Conservation (phyloP, 352 stramenopile genomes). For the Phytophthora sansomeana region DNA sequence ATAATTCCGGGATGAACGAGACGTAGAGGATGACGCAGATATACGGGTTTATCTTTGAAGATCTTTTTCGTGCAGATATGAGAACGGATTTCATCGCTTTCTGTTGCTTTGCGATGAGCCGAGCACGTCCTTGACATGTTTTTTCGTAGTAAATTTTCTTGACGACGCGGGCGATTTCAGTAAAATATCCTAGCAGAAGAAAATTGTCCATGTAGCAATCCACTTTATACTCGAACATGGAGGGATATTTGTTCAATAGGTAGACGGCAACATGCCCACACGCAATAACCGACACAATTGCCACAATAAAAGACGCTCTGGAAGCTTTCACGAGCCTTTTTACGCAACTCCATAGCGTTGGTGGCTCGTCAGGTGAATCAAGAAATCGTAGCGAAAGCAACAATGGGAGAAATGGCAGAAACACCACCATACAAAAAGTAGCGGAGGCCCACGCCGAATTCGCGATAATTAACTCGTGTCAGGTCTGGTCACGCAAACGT, state of each 20-base stretch:
- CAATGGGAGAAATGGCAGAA: slow-evolving; percentile 8
- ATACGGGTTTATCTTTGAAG: background rate
- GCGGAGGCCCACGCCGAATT: slow-evolving; percentile 17
- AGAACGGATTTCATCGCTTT: background rate
- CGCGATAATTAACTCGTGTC: slow-evolving; percentile 11
- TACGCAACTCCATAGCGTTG: slow-evolving; percentile 12
- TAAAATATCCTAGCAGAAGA: slow-evolving; percentile 22
- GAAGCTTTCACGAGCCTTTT: slow-evolving; percentile 7
- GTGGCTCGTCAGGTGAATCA: background rate
- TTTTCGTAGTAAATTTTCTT: slow-evolving; percentile 35
- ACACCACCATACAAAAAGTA: slow-evolving; percentile 10
- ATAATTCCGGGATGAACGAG: background rate
- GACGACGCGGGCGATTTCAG: slow-evolving; percentile 12
- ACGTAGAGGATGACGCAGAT: no score
- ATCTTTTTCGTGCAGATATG: background rate
- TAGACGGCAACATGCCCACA: slow-evolving; percentile 7
- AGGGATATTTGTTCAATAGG: background rate
- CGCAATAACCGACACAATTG: background rate
- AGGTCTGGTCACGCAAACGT: slow-evolving; percentile 1
- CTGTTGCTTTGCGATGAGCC: slow-evolving; percentile 2
- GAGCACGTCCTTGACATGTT: slow-evolving; percentile 14
- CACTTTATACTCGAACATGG: slow-evolving; percentile 15
- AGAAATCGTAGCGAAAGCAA: slow-evolving; percentile 15
- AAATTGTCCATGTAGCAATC: slow-evolving; percentile 24
- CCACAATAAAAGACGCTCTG: slow-evolving; percentile 5